Evolutionary conservation across 768 basidiomycete genomes (phyloP), one percentile per base, ranked within the genome.

Genomic region (Phaffia australis): DNA sequence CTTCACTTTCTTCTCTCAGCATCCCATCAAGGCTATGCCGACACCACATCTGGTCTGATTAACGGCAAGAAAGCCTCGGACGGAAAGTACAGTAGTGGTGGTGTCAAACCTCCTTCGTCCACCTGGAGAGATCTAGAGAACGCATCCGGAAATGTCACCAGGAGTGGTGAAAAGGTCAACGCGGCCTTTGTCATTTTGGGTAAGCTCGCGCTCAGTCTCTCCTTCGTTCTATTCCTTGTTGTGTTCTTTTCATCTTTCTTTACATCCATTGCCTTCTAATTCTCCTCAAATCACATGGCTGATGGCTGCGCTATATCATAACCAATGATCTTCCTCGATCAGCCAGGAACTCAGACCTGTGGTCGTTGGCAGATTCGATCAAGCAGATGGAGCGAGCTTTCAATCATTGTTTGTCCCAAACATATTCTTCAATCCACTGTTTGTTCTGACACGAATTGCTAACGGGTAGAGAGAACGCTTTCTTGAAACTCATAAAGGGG

Each of bases 321-420:
- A 6, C 30, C 16, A 42, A 46, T 48, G 42, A 30, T 21, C 23
- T 23, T 59, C 27, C 2, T n/a, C 35, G 16, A 14, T 14, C 51
- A 67, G 85, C 84, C 4, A 80, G 85, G 2, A 85, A 86, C 73
- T 75, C 79, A 54, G 84, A 85, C 74, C 73, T 85, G 64, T 72
- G 72, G 69, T 63, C 71, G 49, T 81, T 87, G 61, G 72, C 84
- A 50, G 81, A 79, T 70, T 85, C 84, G 70, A 80, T 88, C 76
- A 83, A 85, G 72, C 84, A 87, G 74, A 77, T 90, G 77, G 94
- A 98, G 77, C 86, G 89, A 73, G 79, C 87, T 50, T 95, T 95
- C 79, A 97, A 97, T 76, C 78, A 79, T 54, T 82, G 80, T 68
- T 23, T 25, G 47, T 56, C 25, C 25, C 52, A 3, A 16, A 18